Evolutionary conservation across 2,329 filamentous ascomycete species (phyloP), one percentile per base, ranked within the genome.

Genomic region (Teratosphaeria viscida): DNA sequence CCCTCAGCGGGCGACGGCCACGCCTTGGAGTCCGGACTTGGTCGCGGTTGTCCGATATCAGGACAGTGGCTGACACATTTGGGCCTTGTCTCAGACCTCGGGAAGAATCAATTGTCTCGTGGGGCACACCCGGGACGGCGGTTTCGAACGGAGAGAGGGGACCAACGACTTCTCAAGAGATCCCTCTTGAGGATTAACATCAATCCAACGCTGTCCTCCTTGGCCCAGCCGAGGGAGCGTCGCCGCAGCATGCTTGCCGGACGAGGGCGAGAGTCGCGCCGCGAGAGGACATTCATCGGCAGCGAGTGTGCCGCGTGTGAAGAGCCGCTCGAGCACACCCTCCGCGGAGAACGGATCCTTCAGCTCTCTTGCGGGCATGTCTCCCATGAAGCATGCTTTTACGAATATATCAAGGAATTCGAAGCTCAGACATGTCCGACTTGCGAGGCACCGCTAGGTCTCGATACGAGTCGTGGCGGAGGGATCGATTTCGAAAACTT

Each of bases 301-400:
- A 91, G 86, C 72, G 89, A 95, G 77, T 99, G 94, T 76, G 89
- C 92, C 56, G 92, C 96, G 16, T 99, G 94, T 72, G 94, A 99
- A 73, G 94, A 99, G 76, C 92, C 92, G 2, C 78, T 99, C 63
- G 94, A 97, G 75, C 92, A 97, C 74, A 99, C 91, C 3, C 81
- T 99, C 54, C 88, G 89, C 56, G 94, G 94, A 61, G 94, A 99
- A 77, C 86, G 91, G 66, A 91, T 99, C 62, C 79, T 99, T 58
- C 94, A 97, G 73, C 94, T 99, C 70, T 95, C 92, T 5, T 99
- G 94, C 75, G 84, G 87, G n/a, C 94, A 99, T 75, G 92, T 99
- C 61, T 91, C 92, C 11, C 94, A 99, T 73, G 94, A 97, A 74
- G 94, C 92, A 39, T 99, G 94, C 76, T 97, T 99, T 73, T 97